Base-by-base conservation (phyloP, 1,284 basidiomycete species). In the Ustilago bromivora region DNA sequence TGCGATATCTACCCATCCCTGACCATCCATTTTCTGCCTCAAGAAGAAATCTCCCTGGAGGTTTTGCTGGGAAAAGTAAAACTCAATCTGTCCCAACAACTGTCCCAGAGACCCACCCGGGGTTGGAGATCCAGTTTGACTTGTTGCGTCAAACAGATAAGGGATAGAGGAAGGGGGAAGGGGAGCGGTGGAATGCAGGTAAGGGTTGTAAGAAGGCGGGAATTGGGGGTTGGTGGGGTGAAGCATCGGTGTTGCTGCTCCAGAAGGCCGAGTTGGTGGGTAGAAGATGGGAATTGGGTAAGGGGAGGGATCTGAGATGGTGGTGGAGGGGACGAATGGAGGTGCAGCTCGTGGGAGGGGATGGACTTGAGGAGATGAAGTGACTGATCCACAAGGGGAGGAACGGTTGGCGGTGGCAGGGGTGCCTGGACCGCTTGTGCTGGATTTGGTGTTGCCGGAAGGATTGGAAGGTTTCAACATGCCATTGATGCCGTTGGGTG, bases 31-130 rank as follows among this genome's bases (percentile, higher is more conserved):
- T 47, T 72, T 71, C 47, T 73, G 61, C 2, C 84, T 72, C 11
- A 85, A 65, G 58, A 77, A 85, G 41, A 82, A 80, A 56, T 85
- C 84, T 8, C 75, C 77, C 23, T 75, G 59, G 23, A 85, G 55
- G 49, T 85, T 85, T 15, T 67, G 71, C 23, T 75, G 68, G 3
- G 80, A 82, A 61, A 85, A 85, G 61, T 85, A 85, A 53, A 84
- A 85, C 55, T 85, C 84, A 34, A 85, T 66, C 69, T 85, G 84
- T 1, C 28, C 23, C n/a, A 85, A 60, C 19, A 85, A 40, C 41
- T 75, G 79, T 0, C 71, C 73, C 15, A 64, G 32, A 15, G 19
- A n/a, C 17, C 23, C 31, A 34, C 41, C 1, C 2, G 59, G 59
- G 19, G 40, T 6, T 2, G 58, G 47, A 8, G 49, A 17, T 13